phyloP scores from a whole-genome alignment of 805 yeast genomes.

The Zygosaccharomyces pseudorouxii region DNA sequence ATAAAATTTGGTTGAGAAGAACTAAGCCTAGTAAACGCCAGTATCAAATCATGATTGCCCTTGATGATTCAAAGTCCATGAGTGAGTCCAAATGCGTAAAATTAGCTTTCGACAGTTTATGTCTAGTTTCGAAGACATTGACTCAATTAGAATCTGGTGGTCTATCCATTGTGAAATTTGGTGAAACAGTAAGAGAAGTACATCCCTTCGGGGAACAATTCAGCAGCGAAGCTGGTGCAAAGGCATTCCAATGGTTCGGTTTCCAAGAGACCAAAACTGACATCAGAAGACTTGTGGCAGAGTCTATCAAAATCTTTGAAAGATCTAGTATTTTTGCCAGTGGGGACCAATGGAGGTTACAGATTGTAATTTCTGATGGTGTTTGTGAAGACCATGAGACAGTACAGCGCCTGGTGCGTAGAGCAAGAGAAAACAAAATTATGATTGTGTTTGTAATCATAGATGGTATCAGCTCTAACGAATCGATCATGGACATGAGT shows the following conservation, averaged over 20 bases:
- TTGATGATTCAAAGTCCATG: conserved; percentile 98
- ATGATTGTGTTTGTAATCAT: conserved; percentile 94
- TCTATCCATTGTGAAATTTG: conserved; percentile 83
- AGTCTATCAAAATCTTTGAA: conserved; percentile 70
- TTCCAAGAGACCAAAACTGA: conserved; percentile 88
- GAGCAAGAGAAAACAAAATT: conserved; percentile 85
- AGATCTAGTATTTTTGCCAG: conserved; percentile 48
- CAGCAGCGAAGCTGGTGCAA: conserved; percentile 76
- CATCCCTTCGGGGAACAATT: conserved; percentile 89
- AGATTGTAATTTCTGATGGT: conserved; percentile 93
- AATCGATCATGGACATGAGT: conserved; percentile 89
- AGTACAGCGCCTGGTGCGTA: conserved; percentile 76
- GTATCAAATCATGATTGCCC: conserved; percentile 95
- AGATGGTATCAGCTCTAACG: conserved; percentile 80
- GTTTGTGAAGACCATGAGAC: conserved; percentile 92
- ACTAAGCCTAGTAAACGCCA: conserved; percentile 96
- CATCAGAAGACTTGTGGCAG: conserved; percentile 64
- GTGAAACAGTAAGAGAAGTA: conserved; percentile 74
- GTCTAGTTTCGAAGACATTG: conserved; percentile 88
- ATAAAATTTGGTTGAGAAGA: conserved; percentile 96
- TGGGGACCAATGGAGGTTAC: conserved; percentile 86
- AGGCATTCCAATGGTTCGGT: conserved; percentile 80
- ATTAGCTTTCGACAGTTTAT: conserved; percentile 90
- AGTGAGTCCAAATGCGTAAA: conserved; percentile 86
- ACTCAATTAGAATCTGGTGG: conserved; percentile 95